These are phyloP conservation scores for Boletus semigastroideus DNA, from an alignment of 1,284 basidiomycete genomes.

Conservation along the genomic window DNA sequence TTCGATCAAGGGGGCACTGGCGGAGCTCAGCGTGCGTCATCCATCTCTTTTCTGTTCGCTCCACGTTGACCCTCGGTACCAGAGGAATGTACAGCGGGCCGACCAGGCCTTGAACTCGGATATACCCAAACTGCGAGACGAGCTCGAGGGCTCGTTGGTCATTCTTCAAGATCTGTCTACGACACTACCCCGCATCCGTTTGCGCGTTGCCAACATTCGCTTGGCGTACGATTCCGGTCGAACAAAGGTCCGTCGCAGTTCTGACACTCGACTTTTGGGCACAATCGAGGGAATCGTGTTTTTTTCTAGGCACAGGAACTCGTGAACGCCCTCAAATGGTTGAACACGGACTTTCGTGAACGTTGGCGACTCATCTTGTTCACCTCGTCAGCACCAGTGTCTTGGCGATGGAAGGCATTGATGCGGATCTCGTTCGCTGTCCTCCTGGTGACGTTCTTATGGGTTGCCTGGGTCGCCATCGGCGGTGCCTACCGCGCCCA, in stretches of 20 bases:
- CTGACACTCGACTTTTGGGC: not conserved
- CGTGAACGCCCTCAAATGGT: slow-evolving; percentile 61
- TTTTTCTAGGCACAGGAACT: slow-evolving; percentile 61
- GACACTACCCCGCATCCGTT: slow-evolving; percentile 56
- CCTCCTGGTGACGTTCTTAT: slow-evolving; percentile 53
- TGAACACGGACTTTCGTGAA: slow-evolving; percentile 71
- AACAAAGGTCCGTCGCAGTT: slow-evolving; percentile 46
- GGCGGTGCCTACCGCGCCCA: slow-evolving; percentile 68
- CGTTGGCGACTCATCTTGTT: slow-evolving; percentile 71
- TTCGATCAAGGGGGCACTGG: slow-evolving; percentile 59
- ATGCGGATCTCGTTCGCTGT: slow-evolving; percentile 59
- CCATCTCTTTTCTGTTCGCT: not conserved
- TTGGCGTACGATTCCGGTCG: slow-evolving; percentile 67
- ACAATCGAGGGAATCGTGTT: not conserved
- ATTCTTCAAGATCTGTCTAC: slow-evolving; percentile 51
- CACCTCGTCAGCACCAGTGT: slow-evolving; percentile 65
- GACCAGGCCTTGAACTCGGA: slow-evolving; percentile 54
- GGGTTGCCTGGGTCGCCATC: slow-evolving; percentile 60
- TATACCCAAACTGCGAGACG: slow-evolving; percentile 56
- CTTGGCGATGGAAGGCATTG: slow-evolving; percentile 59
- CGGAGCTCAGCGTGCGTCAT: slow-evolving; percentile 51
- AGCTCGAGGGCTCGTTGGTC: slow-evolving; percentile 57
- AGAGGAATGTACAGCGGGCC: slow-evolving; percentile 60
- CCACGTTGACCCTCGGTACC: not conserved
- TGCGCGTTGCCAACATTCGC: slow-evolving; percentile 58